A percentile compares a stretch with the other conserved stretches of the same genome.
phyloP scores from a whole-genome alignment of 805 yeast genomes.

The Suhomyces tanzawaensis region DNA sequence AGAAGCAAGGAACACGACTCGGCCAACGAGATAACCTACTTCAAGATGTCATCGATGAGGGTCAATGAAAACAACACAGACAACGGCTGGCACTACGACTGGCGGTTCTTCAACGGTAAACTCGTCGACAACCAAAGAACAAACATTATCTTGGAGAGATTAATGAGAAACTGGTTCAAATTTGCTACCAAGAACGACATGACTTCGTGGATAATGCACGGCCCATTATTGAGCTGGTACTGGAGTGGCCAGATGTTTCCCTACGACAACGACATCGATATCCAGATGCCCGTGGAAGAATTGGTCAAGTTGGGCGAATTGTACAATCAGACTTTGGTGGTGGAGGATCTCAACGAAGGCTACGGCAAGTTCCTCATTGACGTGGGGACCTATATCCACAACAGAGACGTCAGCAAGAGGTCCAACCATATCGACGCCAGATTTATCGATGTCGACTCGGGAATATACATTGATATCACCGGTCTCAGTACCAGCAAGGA shows the following conservation, averaged over 20 bases:
- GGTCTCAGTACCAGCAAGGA: conserved; percentile 18
- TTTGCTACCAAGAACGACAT: conserved; percentile 46
- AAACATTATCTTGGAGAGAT: conserved; percentile 38
- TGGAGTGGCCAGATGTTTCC: conserved; percentile 22
- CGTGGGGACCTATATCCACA: conserved; percentile 20
- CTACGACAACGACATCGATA: conserved; percentile 22
- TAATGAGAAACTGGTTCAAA: conserved; percentile 50
- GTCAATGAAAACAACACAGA: conserved; percentile 22
- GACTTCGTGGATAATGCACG: conserved; percentile 28
- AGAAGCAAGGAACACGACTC: conserved; percentile 19
- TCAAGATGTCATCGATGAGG: conserved; percentile 38
- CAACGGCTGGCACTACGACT: conserved; percentile 57
- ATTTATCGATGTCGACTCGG: conserved; percentile 25
- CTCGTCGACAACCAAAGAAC: conserved; percentile 38
- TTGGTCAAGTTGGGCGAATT: conserved; percentile 15
- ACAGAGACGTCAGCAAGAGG: conserved; percentile 50
- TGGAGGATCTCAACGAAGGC: conserved; percentile 17
- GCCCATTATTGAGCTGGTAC: conserved; percentile 19
- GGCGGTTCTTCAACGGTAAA: conserved; percentile 57
- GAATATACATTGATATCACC: conserved; percentile 25
- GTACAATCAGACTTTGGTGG: conserved; percentile 20
- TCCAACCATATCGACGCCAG: conserved; percentile 18
- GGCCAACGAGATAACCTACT: conserved; percentile 13
- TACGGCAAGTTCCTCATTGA: conserved; percentile 20
- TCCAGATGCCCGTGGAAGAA: conserved; percentile 22